Evolutionary conservation across 2,329 filamentous ascomycete species (phyloP).

Genomic region (Colletotrichum musae): DNA sequence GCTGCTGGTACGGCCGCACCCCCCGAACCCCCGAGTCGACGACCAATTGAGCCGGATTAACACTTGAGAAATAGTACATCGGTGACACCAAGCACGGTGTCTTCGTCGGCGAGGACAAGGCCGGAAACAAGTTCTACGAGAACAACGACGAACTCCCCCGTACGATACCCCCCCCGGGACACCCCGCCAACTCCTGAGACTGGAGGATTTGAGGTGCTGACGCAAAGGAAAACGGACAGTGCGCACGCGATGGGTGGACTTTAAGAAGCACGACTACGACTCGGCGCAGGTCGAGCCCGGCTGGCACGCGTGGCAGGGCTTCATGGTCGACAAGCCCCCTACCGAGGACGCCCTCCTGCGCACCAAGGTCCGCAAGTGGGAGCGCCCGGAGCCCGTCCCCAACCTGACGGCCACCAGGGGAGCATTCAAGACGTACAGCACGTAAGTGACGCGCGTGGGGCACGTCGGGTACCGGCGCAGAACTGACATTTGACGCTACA

Average conservation of each 20-base stretch:
- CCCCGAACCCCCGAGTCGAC: conserved; percentile 41
- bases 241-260: conserved; percentile 97
- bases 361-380: conserved; percentile 80
- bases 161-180: conserved; percentile 60
- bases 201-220: conserved; percentile 34
- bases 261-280: conserved; percentile 88
- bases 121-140: conserved; percentile 98
- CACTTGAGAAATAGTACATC: conserved; percentile 63
- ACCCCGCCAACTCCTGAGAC: conserved; percentile 11
- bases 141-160: conserved; percentile 94
- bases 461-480: neutral
- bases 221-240: conserved; percentile 65
- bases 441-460: conserved; percentile 73
- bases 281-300: conserved; percentile 91
- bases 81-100: conserved; percentile 96
- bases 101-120: conserved; percentile 87
- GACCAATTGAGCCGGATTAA: conserved; percentile 40
- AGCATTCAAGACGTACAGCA: conserved; percentile 94
- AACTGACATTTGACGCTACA: conserved; percentile 45
- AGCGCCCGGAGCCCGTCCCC: conserved; percentile 78
- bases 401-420: conserved; percentile 83
- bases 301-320: conserved; percentile 99
- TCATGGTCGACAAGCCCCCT: conserved; percentile 90
- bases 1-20: conserved; percentile 82
- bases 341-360: conserved; percentile 80